phyloP scores from a whole-genome alignment of 148 eudicot species.

The Rhododendron molle region DNA sequence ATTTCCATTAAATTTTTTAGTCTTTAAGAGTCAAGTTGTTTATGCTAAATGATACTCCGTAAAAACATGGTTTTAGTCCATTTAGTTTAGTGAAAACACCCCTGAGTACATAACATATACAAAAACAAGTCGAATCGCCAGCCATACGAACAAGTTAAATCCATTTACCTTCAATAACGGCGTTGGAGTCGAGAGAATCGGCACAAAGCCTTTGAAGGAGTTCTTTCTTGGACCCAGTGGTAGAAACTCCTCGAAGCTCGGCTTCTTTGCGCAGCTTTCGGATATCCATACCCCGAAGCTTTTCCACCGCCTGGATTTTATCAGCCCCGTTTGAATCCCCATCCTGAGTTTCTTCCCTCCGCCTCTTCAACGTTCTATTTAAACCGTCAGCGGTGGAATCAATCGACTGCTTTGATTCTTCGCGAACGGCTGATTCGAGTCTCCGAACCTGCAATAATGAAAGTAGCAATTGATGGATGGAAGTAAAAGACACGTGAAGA shows the following conservation, averaged over 20 bases:
- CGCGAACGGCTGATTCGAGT: constrained; percentile 48
- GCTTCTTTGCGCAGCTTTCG: constrained; percentile 66
- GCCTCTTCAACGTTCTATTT: constrained; percentile 33
- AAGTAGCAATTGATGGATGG: neutral
- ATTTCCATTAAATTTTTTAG: too few relatives aligned
- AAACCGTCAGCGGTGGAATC: constrained; percentile 8
- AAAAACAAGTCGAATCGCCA: neutral
- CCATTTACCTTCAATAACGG: constrained; percentile 31
- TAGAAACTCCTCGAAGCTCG: constrained; percentile 42
- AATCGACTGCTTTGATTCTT: constrained; percentile 24
- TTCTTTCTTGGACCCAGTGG: constrained; percentile 64
- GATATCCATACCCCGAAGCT: constrained; percentile 47
- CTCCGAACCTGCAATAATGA: constrained; percentile 43
- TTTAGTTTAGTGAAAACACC: neutral
- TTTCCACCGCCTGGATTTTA: constrained; percentile 43
- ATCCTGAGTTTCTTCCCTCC: constrained; percentile 38
- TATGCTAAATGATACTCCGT: too few relatives aligned
- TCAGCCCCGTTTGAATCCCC: constrained; percentile 23
- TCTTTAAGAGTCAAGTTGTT: too few relatives aligned
- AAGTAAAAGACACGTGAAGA: neutral
- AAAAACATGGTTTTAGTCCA: too few relatives aligned
- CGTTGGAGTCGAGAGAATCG: constrained; percentile 16
- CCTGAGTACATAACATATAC: neutral
- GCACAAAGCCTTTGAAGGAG: constrained; percentile 59
- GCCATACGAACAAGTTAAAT: neutral